phyloP scores from a whole-genome alignment of 202 grass and related monocot species.

The Hordeum pubiflorum region DNA sequence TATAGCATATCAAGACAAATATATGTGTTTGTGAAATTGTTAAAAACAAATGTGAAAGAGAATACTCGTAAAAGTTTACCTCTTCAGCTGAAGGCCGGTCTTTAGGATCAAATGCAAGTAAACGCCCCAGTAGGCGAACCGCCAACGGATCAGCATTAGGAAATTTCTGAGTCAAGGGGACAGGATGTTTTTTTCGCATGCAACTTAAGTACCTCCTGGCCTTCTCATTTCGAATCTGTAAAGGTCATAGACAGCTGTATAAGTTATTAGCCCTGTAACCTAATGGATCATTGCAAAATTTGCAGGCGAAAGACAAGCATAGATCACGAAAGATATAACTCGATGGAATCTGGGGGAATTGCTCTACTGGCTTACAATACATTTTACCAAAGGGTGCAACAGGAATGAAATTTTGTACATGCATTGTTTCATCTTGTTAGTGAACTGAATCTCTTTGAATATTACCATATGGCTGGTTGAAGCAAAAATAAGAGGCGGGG shows the following conservation, averaged over 20 bases:
- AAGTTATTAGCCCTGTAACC: not conserved
- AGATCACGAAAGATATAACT: not conserved
- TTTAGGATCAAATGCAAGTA: slow-evolving; percentile 97
- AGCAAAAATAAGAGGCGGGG: not conserved
- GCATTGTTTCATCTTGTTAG: not conserved
- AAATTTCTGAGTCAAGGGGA: slow-evolving; percentile 79
- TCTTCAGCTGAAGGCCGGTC: slow-evolving; percentile 70
- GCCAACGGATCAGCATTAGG: slow-evolving; percentile 71
- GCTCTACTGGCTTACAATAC: not conserved
- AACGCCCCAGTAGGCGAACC: slow-evolving; percentile 53
- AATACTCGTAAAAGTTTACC: slow-evolving; percentile 23
- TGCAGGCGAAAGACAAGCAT: not conserved
- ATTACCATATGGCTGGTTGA: not conserved
- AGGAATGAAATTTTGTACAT: not conserved
- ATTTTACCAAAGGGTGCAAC: not conserved
- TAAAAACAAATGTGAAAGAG: not conserved
- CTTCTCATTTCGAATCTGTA: slow-evolving; percentile 96
- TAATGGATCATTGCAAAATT: not conserved
- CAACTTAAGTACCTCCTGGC: slow-evolving; percentile 81
- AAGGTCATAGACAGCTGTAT: not conserved
- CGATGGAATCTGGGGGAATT: not conserved
- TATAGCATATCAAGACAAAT: not conserved
- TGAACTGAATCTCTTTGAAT: not conserved
- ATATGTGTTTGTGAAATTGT: not conserved
- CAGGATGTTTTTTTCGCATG: slow-evolving; percentile 76